phyloP scores from a whole-genome alignment of 1,139 yeast genomes.

The Suhomyces guaymorum region DNA sequence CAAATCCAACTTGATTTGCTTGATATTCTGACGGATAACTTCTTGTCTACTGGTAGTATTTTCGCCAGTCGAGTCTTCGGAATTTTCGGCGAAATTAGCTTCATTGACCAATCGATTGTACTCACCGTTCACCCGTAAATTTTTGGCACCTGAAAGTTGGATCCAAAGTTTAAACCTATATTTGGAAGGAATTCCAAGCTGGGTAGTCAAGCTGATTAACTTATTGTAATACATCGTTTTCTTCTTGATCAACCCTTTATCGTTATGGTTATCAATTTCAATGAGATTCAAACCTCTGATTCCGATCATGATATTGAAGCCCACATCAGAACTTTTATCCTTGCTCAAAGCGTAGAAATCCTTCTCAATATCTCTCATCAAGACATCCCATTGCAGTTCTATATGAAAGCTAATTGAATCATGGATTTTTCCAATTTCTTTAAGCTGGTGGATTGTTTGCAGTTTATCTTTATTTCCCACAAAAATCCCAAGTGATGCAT shows the following conservation, averaged over 20 bases:
- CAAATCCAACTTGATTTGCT: constrained; percentile 56
- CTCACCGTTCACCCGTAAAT: constrained; percentile 50
- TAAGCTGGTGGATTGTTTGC: constrained; percentile 28
- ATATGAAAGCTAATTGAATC: constrained; percentile 32
- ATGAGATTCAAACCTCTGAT: constrained; percentile 34
- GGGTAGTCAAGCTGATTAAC: constrained; percentile 38
- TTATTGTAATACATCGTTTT: constrained; percentile 17
- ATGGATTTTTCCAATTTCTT: constrained; percentile 35
- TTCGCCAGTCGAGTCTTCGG: too few relatives aligned
- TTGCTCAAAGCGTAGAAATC: constrained; percentile 24
- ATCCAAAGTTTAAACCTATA: constrained; percentile 54
- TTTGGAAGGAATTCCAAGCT: constrained; percentile 50
- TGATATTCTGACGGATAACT: constrained; percentile 28
- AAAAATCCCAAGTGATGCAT: constrained; percentile 15
- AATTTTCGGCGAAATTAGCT: too few relatives aligned
- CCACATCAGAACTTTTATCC: constrained; percentile 15
- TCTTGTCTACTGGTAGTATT: constrained; percentile 3
- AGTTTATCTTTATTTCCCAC: constrained; percentile 17
- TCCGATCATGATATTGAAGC: constrained; percentile 39
- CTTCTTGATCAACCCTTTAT: constrained; percentile 8
- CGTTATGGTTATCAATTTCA: constrained; percentile 17
- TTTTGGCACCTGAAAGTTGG: constrained; percentile 55
- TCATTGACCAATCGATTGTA: constrained; percentile 35
- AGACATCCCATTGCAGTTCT: constrained; percentile 37
- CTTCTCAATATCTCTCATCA: constrained; percentile 28